A percentile compares a stretch with the other conserved stretches of the same genome.
phyloP scores from a whole-genome alignment of 345 rosid genomes.

The Turnera subulata region DNA sequence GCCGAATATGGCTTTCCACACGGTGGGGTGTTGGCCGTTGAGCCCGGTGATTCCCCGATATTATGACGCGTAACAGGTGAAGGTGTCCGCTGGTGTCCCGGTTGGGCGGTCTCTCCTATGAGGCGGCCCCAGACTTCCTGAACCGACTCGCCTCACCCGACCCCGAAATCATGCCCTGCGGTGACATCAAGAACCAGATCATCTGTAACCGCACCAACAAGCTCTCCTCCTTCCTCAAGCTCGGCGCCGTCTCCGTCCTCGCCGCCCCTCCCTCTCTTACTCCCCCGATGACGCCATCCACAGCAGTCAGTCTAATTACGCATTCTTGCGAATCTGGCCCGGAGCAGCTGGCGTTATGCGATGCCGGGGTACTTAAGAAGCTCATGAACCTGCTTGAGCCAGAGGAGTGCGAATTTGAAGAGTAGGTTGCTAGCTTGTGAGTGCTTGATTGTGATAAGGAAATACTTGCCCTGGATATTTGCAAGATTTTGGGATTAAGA shows the following conservation, averaged over 20 bases:
- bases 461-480: constrained; percentile 50
- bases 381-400: constrained; percentile 61
- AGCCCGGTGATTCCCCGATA: too few relatives aligned
- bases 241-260: constrained; percentile 73
- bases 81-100: too few relatives aligned
- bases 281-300: constrained; percentile 9
- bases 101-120: too few relatives aligned
- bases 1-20: too few relatives aligned
- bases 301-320: constrained; percentile 59
- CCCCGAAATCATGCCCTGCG: constrained; percentile 62
- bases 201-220: constrained; percentile 91
- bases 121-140: constrained; percentile 53
- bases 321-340: constrained; percentile 59
- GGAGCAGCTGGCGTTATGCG: constrained; percentile 61
- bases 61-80: too few relatives aligned
- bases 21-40: too few relatives aligned
- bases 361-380: constrained; percentile 65
- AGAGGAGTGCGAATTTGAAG: constrained; percentile 63
- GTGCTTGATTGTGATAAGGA: constrained; percentile 70
- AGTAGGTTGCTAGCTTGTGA: constrained; percentile 78
- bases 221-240: constrained; percentile 73
- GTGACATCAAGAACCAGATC: constrained; percentile 86
- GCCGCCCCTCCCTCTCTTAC: constrained; percentile 27
- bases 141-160: constrained; percentile 59
- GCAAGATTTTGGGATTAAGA: constrained; percentile 52